phyloP scores from a whole-genome alignment of 1,139 yeast species.

The Suzukiozyma palmioleophila region DNA sequence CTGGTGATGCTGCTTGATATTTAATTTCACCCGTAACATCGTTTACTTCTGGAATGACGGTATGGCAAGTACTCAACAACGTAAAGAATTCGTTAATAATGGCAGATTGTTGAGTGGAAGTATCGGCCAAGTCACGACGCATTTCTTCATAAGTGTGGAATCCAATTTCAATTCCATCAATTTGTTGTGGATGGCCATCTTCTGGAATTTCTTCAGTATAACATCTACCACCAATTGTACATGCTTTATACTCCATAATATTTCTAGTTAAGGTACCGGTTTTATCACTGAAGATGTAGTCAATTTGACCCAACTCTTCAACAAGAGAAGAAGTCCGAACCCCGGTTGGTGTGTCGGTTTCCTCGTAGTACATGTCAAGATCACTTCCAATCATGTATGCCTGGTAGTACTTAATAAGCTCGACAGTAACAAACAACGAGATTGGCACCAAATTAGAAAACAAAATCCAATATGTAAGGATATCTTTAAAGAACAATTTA shows the following conservation, averaged over 20 bases:
- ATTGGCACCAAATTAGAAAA: conserved; percentile 95
- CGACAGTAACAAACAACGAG: conserved; percentile 91
- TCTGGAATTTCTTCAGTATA: conserved; percentile 90
- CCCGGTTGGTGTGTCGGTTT: conserved; percentile 88
- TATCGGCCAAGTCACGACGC: conserved; percentile 43
- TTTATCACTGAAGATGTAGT: conserved; percentile 91
- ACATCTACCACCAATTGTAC: conserved; percentile 89
- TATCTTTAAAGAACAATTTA: conserved; percentile 74
- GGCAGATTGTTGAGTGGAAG: conserved; percentile 46
- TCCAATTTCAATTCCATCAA: conserved; percentile 81
- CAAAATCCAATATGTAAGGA: conserved; percentile 92
- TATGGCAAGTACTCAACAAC: conserved; percentile 87
- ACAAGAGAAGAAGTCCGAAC: conserved; percentile 93
- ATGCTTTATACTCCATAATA: conserved; percentile 94
- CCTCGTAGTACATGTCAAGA: conserved; percentile 85
- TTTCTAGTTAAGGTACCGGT: conserved; percentile 95
- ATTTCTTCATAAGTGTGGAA: conserved; percentile 69
- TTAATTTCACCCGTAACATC: conserved; percentile 61
- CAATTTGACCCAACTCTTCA: conserved; percentile 95
- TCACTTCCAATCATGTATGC: conserved; percentile 93
- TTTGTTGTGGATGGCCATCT: conserved; percentile 66
- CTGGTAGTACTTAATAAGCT: conserved; percentile 90
- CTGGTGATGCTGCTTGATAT: conserved; percentile 98
- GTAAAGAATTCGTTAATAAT: conserved; percentile 81
- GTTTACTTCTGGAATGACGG: conserved; percentile 88